phyloP scores from a whole-genome alignment of 129 eudicot genomes.

The Tanacetum coccineum region DNA sequence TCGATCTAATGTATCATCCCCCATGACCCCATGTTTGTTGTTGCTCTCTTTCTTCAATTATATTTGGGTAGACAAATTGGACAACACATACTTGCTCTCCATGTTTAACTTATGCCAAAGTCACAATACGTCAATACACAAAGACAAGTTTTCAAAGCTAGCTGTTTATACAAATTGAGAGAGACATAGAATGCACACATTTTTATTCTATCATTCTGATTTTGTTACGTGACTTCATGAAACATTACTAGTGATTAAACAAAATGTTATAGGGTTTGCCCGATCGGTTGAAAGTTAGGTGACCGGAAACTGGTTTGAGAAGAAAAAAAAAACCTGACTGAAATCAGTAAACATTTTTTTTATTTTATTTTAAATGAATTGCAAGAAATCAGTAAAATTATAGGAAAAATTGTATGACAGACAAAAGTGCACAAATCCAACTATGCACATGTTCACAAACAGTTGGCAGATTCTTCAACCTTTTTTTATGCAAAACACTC shows the following conservation, averaged over 20 bases:
- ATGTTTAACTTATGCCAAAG: neutral
- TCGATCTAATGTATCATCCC: neutral
- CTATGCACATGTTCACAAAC: constrained; percentile 27
- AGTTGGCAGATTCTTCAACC: constrained; percentile 28
- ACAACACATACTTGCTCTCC: constrained; percentile 21
- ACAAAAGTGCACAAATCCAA: constrained; percentile 1
- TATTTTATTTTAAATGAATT: too few species aligned
- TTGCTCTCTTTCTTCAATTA: constrained; percentile 24
- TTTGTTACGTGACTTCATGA: neutral
- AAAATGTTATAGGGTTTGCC: too few species aligned
- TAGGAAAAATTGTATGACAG: neutral
- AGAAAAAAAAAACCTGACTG: too few species aligned
- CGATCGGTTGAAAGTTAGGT: too few species aligned
- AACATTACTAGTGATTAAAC: neutral
- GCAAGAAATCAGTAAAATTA: neutral
- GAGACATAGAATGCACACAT: constrained; percentile 5
- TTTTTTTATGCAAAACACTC: neutral
- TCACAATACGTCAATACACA: constrained; percentile 16
- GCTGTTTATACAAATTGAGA: constrained; percentile 15
- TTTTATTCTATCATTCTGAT: neutral
- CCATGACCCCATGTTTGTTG: constrained; percentile 23
- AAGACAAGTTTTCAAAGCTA: constrained; percentile 8
- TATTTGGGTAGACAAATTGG: constrained; percentile 11
- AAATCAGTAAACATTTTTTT: too few species aligned
- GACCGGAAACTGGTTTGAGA: too few species aligned